Base-by-base conservation (phyloP, 495 filamentous ascomycete genomes). In the Cudoniella acicularis region DNA sequence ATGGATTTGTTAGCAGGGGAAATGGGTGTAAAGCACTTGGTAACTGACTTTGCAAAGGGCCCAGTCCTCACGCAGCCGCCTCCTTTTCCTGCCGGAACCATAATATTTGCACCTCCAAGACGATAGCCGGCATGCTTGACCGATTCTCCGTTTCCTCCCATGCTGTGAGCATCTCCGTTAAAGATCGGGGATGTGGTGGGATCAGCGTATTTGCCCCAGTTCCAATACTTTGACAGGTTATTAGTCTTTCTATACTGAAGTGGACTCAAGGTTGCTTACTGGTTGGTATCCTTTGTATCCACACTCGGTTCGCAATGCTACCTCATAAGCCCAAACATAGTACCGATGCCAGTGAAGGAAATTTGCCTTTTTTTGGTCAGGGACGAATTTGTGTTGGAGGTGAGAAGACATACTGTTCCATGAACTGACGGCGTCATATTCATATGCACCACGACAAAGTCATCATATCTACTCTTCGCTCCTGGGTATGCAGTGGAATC, bases 311-410 rank as follows among this genome's bases (percentile, higher is more conserved):
- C 78, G 74, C 22, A 91, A 73, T 1, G 86, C 83, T 65, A 83
- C 75, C 68, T 91, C 88, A 65, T 83, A 90, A n/a, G 72, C 73
- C 57, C 72, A 81, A 43, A 79, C 73, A 65, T 83, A 90, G 71
- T 86, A 87, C 20, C 88, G 75, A 66, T 91, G 88, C 86, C 88
- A 91, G 1, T 80, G 70, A 25, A 88, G 72, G 71, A 91, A 88
- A 59, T 79, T 83, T 17, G 84, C 87, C 56, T 58, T 23, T 17
- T 16, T 11, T 20, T 17, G 21, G 20, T n/a, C 1, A 40, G 17
- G 2, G 11, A 13, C 21, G 10, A 18, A 54, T n/a, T 22, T 21
- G 42, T 54, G 11, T 20, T 43, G 23, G 8, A 25, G 6, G 11
- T n/a, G 9, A 50, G 21, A 36, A 16, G 17, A 48, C 54, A 47